Percentiles rank a stretch among this genome's conserved stretches.
Evolutionary conservation across 495 filamentous ascomycete genomes (phyloP).

Genomic region (Lasiosphaeria hispida): DNA sequence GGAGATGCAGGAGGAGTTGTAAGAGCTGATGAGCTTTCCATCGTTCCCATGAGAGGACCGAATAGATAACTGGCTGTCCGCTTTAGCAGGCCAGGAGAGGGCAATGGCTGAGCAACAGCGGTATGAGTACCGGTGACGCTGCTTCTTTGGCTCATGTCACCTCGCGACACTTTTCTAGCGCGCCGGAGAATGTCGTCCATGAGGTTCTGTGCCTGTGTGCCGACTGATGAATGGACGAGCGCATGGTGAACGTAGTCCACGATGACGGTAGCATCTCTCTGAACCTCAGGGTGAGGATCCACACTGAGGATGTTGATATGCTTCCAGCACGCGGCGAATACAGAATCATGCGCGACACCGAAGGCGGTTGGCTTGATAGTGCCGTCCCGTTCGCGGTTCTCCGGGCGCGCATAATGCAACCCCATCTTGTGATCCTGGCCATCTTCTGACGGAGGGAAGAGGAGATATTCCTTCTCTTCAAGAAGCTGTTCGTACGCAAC

Average conservation of each 20-base stretch:
- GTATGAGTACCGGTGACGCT: slow-evolving; percentile 40
- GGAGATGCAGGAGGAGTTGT: slow-evolving; percentile 35
- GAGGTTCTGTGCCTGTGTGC: slow-evolving; percentile 61
- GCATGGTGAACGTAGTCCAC: slow-evolving; percentile 79
- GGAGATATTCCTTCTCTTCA: slow-evolving; percentile 73
- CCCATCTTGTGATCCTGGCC: slow-evolving; percentile 56
- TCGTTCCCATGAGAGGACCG: slow-evolving; percentile 53
- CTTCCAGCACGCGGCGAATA: slow-evolving; percentile 92
- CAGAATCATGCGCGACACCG: slow-evolving; percentile 75
- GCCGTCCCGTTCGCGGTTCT: slow-evolving; percentile 50
- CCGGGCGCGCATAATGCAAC: slow-evolving; percentile 49
- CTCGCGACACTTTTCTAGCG: slow-evolving; percentile 53
- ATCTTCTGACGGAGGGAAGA: slow-evolving; percentile 49
- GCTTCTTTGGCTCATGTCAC: slow-evolving; percentile 46
- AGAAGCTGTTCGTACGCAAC: slow-evolving; percentile 86
- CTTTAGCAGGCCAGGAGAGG: slow-evolving; percentile 48
- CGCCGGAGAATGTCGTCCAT: slow-evolving; percentile 67
- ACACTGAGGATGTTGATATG: slow-evolving; percentile 86
- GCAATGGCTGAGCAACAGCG: slow-evolving; percentile 38
- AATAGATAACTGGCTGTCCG: slow-evolving; percentile 56
- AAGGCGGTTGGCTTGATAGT: slow-evolving; percentile 47
- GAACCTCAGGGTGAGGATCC: slow-evolving; percentile 92
- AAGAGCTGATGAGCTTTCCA: slow-evolving; percentile 32
- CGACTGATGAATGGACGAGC: slow-evolving; percentile 74
- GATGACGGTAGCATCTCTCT: slow-evolving; percentile 73